phyloP scores from a whole-genome alignment of 2,329 filamentous ascomycete genomes.

The Monosporascus sp. region DNA sequence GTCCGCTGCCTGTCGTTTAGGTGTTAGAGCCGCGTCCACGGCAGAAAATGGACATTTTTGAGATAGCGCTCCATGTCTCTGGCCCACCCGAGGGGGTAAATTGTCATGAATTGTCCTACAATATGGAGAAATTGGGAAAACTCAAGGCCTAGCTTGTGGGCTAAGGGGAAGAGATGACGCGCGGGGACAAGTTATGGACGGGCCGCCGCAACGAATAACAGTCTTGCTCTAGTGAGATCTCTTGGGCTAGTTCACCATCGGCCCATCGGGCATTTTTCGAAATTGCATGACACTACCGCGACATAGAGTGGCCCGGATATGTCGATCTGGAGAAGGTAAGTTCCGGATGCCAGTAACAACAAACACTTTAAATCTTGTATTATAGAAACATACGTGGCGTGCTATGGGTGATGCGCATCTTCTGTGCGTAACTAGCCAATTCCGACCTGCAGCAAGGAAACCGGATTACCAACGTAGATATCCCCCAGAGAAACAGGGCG shows the following conservation, averaged over 20 bases:
- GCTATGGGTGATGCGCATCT: constrained; percentile 7
- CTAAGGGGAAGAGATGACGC: constrained; percentile 7
- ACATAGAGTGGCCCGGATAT: constrained; percentile 22
- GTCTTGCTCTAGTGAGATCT: background rate
- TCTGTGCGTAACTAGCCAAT: background rate
- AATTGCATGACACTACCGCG: constrained; percentile 25
- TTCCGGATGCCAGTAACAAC: constrained; percentile 18
- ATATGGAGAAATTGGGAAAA: constrained; percentile 10
- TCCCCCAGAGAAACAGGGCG: background rate
- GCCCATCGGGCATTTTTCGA: background rate
- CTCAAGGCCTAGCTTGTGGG: constrained; percentile 3
- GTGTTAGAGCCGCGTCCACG: background rate
- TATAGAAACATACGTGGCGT: constrained; percentile 15
- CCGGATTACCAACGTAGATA: background rate
- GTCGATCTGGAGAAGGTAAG: constrained; percentile 28
- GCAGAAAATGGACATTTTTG: background rate
- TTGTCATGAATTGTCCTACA: constrained; percentile 29
- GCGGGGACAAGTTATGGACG: constrained; percentile 3
- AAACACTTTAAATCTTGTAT: constrained; percentile 16
- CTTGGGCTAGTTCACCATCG: background rate
- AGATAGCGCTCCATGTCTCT: constrained; percentile 9
- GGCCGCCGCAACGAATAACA: background rate
- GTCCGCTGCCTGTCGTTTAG: background rate
- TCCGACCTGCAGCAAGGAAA: background rate
- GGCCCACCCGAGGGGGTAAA: constrained; percentile 29